These are phyloP conservation scores for Raphanus raphanistrum DNA, from an alignment of 345 rosid species.

Conservation along the genomic window DNA sequence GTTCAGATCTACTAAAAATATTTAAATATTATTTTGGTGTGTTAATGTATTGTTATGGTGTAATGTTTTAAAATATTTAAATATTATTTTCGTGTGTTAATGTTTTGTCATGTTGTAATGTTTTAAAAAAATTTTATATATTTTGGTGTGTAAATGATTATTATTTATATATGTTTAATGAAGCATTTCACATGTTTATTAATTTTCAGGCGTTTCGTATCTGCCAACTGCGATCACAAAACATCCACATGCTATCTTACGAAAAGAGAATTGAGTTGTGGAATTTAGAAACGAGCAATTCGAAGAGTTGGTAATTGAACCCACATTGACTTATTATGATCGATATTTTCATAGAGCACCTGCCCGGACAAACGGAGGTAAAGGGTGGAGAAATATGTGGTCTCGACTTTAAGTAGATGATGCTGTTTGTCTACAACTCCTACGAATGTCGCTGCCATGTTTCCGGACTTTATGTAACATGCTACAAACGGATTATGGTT, in stretches of 20 bases:
- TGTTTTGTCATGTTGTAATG: no score
- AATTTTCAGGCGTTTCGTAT: neutral
- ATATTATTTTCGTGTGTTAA: no score
- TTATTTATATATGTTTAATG: no score
- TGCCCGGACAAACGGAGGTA: neutral
- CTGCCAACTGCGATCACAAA: neutral
- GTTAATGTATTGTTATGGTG: neutral
- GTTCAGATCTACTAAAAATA: no score
- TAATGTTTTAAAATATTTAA: no score
- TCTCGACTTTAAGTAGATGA: neutral
- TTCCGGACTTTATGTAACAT: neutral
- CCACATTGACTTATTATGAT: neutral
- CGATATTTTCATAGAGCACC: neutral
- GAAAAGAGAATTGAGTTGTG: neutral
- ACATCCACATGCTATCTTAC: neutral
- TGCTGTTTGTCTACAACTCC: neutral
- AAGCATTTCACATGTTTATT: neutral
- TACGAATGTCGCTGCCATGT: neutral
- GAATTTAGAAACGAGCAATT: neutral
- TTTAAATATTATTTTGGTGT: neutral
- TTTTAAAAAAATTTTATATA: no score
- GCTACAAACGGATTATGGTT: neutral
- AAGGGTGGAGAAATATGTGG: neutral
- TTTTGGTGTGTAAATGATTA: no score
- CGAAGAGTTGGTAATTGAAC: neutral